phyloP scores from a whole-genome alignment of 1,284 basidiomycete genomes.

The Chalciporus piperatoides region DNA sequence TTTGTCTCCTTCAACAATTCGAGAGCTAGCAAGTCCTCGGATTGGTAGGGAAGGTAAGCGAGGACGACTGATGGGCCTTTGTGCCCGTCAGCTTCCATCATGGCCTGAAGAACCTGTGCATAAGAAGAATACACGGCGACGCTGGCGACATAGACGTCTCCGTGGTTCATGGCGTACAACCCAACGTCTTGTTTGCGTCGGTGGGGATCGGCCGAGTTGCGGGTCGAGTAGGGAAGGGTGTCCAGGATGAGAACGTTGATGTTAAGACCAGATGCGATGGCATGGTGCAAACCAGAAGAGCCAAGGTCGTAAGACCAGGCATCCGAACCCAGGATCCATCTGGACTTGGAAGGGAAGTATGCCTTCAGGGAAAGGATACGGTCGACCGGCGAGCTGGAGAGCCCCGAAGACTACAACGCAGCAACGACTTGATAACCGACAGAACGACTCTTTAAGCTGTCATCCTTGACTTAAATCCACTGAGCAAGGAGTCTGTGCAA shows the following conservation, averaged over 20 bases:
- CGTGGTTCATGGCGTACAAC: constrained; percentile 98
- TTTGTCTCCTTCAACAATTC: constrained; percentile 96
- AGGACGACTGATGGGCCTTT: constrained; percentile 90
- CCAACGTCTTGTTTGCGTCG: constrained; percentile 91
- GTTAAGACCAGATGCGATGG: constrained; percentile 86
- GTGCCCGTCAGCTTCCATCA: constrained; percentile 91
- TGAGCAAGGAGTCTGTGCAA: constrained; percentile 71
- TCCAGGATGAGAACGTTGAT: constrained; percentile 97
- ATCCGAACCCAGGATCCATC: constrained; percentile 98
- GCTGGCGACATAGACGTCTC: constrained; percentile 93
- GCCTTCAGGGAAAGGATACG: constrained; percentile 57
- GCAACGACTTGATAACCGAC: constrained; percentile 61
- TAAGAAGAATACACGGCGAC: constrained; percentile 96
- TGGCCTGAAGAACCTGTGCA: constrained; percentile 88
- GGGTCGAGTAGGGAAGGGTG: constrained; percentile 81
- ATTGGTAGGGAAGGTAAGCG: constrained; percentile 89
- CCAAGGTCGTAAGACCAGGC: constrained; percentile 98
- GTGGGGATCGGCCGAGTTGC: constrained; percentile 66
- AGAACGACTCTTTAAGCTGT: constrained; percentile 52
- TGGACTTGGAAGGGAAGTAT: constrained; percentile 64
- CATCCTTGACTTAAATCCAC: constrained; percentile 74
- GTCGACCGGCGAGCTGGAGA: constrained; percentile 45
- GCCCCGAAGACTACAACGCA: constrained; percentile 45
- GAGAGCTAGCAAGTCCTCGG: constrained; percentile 76
- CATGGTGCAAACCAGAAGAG: constrained; percentile 94